Conservation (phyloP, 2,329 filamentous ascomycete genomes). For the Beauveria varroae region DNA sequence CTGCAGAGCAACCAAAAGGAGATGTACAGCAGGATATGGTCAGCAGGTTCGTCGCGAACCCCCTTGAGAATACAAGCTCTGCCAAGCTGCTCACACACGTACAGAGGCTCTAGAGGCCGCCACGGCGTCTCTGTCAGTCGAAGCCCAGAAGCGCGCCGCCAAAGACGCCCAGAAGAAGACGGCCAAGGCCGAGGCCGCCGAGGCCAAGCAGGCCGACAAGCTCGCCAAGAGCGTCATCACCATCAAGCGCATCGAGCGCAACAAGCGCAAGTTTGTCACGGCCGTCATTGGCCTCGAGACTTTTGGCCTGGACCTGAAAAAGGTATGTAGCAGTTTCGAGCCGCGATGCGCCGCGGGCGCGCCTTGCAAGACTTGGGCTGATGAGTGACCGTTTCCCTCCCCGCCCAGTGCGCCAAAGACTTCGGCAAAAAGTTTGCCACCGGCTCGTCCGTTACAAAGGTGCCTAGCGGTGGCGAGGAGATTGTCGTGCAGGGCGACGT, state of each 20-base stretch:
- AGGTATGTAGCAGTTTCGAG: slow-evolving; percentile 35
- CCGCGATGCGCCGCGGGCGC: no score
- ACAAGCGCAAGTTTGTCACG: slow-evolving; percentile 96
- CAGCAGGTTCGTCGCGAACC: slow-evolving; percentile 53
- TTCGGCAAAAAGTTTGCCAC: slow-evolving; percentile 98
- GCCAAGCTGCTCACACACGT: neutral
- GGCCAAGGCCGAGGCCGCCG: slow-evolving; percentile 81
- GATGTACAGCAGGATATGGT: slow-evolving; percentile 77
- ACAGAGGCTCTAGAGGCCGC: slow-evolving; percentile 75
- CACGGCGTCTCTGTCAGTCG: slow-evolving; percentile 77
- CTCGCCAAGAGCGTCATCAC: slow-evolving; percentile 75
- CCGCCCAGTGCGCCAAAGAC: slow-evolving; percentile 67
- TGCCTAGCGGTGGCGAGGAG: slow-evolving; percentile 79
- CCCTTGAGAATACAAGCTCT: no score
- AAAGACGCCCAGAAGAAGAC: slow-evolving; percentile 97
- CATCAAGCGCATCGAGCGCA: slow-evolving; percentile 96
- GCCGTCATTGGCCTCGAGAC: slow-evolving; percentile 84
- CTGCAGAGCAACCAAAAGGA: slow-evolving; percentile 65
- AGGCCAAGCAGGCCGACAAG: slow-evolving; percentile 74
- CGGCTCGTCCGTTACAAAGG: slow-evolving; percentile 85
- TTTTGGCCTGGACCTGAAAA: slow-evolving; percentile 89
- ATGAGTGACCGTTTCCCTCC: neutral
- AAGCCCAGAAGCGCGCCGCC: slow-evolving; percentile 87
- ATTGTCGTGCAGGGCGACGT: slow-evolving; percentile 98
- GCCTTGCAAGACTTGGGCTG: no score